Evolutionary conservation across 1,284 basidiomycete genomes (phyloP).

Genomic region (Microbotryum saponariae): DNA sequence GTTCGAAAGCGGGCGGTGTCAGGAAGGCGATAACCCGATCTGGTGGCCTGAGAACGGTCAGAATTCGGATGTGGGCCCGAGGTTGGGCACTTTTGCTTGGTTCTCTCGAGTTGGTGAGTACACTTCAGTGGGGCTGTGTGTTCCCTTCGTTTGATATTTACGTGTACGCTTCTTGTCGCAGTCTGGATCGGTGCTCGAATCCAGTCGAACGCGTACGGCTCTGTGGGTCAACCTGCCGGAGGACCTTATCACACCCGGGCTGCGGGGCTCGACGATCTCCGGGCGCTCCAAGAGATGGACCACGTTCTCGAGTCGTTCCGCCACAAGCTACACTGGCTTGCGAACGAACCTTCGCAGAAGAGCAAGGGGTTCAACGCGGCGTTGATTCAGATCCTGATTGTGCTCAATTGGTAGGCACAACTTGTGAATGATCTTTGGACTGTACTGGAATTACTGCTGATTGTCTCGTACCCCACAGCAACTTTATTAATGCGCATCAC

Average conservation of each 20-base stretch:
- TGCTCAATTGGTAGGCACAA: conserved; percentile 24
- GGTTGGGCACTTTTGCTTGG: conserved; percentile 25
- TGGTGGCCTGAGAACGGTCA: conserved; percentile 23
- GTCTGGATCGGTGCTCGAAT: neutral
- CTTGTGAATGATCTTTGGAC: neutral
- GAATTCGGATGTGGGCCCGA: neutral
- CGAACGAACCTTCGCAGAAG: conserved; percentile 5
- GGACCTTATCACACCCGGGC: conserved; percentile 13
- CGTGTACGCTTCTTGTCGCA: neutral
- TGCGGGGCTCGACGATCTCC: conserved; percentile 3
- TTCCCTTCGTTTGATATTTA: too few species aligned
- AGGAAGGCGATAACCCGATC: conserved; percentile 21
- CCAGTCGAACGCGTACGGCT: neutral
- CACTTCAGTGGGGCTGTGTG: neutral
- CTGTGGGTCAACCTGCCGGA: conserved; percentile 17
- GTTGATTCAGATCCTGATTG: conserved; percentile 17
- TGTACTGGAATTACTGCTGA: neutral
- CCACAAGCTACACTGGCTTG: conserved; percentile 6
- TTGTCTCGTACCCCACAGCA: conserved; percentile 2
- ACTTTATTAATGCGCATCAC: conserved; percentile 27
- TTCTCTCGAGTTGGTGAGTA: conserved; percentile 13
- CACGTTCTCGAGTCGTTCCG: conserved; percentile 16
- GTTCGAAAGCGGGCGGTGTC: conserved; percentile 17
- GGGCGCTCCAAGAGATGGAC: conserved; percentile 25
- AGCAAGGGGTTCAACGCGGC: conserved; percentile 6